Evolutionary conservation across 2,329 filamentous ascomycete species (phyloP).

Genomic region (Zymoseptoria crescenta): DNA sequence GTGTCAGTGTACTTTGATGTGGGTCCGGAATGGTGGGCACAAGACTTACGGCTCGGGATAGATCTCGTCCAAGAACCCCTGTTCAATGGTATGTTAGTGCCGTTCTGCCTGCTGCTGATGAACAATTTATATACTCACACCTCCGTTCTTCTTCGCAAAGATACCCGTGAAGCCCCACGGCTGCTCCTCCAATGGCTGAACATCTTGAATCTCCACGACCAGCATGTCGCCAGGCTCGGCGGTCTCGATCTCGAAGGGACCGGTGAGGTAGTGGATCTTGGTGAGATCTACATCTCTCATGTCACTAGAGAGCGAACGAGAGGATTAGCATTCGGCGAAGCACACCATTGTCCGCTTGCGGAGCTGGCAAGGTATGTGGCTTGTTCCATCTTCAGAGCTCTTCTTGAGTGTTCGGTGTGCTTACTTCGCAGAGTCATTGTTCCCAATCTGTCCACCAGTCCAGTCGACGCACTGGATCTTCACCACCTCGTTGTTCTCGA

Average conservation of each 20-base stretch:
- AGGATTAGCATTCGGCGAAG: background rate
- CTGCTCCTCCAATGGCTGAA: conserved; percentile 76
- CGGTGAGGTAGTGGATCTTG: conserved; percentile 77
- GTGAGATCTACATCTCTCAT: conserved; percentile 64
- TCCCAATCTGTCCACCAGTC: conserved; percentile 66
- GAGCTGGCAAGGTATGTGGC: background rate
- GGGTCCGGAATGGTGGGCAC: background rate
- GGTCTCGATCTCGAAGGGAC: conserved; percentile 78
- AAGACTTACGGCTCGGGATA: conserved; percentile 67
- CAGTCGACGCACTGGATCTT: conserved; percentile 92
- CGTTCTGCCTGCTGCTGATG: background rate
- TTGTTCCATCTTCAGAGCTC: background rate
- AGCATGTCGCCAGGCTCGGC: conserved; percentile 80
- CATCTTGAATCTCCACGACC: conserved; percentile 84
- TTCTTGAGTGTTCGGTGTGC: too few relatives aligned
- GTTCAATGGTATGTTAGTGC: background rate
- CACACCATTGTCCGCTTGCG: background rate
- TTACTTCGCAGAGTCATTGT: conserved; percentile 62
- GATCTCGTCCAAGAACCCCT: conserved; percentile 70
- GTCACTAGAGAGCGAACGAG: background rate
- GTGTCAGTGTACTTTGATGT: background rate
- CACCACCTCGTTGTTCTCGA: conserved; percentile 77
- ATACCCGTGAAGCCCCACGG: conserved; percentile 88
- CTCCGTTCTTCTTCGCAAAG: conserved; percentile 73
- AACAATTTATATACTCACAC: conserved; percentile 36